Conservation (phyloP, 192 early-diverging fungal species). For the Coemansia sp. region DNA sequence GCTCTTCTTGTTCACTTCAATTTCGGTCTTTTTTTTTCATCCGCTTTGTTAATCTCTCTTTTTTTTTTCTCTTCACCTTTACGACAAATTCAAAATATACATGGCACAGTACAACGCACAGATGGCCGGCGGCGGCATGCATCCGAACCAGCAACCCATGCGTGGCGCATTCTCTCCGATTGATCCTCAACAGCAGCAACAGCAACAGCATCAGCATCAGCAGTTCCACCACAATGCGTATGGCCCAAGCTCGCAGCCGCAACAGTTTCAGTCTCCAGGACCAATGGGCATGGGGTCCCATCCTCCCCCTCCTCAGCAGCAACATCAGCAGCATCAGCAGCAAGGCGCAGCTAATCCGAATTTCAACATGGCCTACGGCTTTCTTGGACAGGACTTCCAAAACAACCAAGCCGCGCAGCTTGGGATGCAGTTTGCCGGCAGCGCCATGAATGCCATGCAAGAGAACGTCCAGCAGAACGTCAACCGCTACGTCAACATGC, state of each 20-base stretch:
- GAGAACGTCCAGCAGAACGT: conserved; percentile 91
- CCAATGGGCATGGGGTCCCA: conserved; percentile 2
- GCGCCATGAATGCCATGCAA: conserved; percentile 79
- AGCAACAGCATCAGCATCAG: conserved; percentile 37
- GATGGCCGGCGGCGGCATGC: conserved; percentile 37
- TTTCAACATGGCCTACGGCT: conserved; percentile 28
- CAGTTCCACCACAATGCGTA: conserved; percentile 36
- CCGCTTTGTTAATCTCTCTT: conserved; percentile 1
- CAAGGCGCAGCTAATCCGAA: conserved; percentile 4
- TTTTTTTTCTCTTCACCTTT: neutral
- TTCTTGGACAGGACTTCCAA: conserved; percentile 17
- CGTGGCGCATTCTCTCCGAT: conserved; percentile 56
- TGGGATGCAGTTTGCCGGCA: conserved; percentile 92
- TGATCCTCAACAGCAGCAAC: conserved; percentile 44
- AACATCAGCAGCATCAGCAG: conserved; percentile 21
- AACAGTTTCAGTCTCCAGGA: conserved; percentile 9
- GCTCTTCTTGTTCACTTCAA: conserved; percentile 3
- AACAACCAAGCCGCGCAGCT: conserved; percentile 82
- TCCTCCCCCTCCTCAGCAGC: conserved; percentile 8
- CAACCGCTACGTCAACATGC: conserved; percentile 80
- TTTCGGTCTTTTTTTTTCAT: neutral
- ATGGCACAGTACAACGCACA: conserved; percentile 46
- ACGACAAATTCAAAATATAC: conserved; percentile 1
- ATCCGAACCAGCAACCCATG: conserved; percentile 33
- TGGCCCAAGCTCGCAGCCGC: conserved; percentile 14